A percentile compares a stretch with the other conserved stretches of the same genome.
Evolutionary conservation across 2,329 filamentous ascomycete genomes (phyloP).

Genomic region (Coleophoma cylindrospora): DNA sequence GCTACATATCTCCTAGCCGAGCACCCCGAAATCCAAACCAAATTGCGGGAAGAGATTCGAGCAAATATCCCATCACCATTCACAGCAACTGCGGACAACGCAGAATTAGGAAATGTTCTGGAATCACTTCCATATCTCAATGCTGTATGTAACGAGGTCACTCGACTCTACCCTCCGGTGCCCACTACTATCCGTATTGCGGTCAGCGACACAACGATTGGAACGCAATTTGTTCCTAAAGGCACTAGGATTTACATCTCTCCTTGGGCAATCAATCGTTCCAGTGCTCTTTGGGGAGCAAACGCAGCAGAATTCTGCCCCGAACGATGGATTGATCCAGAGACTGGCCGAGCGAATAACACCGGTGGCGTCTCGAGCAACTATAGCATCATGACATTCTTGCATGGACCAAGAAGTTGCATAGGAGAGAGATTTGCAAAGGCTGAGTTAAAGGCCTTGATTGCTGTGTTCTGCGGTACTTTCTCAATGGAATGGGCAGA

Average conservation of each 20-base stretch:
- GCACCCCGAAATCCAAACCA: slow-evolving; percentile 50
- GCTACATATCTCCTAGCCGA: slow-evolving; percentile 56
- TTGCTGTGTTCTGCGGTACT: slow-evolving; percentile 32
- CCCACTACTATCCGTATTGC: slow-evolving; percentile 66
- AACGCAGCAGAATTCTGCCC: slow-evolving; percentile 75
- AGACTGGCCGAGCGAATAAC: slow-evolving; percentile 28
- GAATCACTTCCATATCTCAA: slow-evolving; percentile 59
- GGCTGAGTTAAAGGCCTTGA: slow-evolving; percentile 75
- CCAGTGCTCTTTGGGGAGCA: slow-evolving; percentile 65
- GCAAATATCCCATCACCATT: slow-evolving; percentile 34
- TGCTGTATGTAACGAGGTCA: slow-evolving; percentile 71
- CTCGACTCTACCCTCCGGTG: slow-evolving; percentile 70
- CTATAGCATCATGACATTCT: slow-evolving; percentile 74
- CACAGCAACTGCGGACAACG: slow-evolving; percentile 4
- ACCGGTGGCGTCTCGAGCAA: slow-evolving; percentile 70
- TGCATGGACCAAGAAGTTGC: slow-evolving; percentile 80
- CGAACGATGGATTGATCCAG: slow-evolving; percentile 54
- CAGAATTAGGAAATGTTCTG: slow-evolving; percentile 22
- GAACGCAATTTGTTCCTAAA: slow-evolving; percentile 60
- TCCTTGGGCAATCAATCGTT: slow-evolving; percentile 65
- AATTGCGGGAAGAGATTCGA: slow-evolving; percentile 55
- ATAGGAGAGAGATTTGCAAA: slow-evolving; percentile 79
- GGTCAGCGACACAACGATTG: slow-evolving; percentile 57
- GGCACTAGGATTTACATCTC: slow-evolving; percentile 65
- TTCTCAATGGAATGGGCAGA: slow-evolving; percentile 17